phyloP scores from a whole-genome alignment of 805 yeast genomes.

The Ogataea pini region DNA sequence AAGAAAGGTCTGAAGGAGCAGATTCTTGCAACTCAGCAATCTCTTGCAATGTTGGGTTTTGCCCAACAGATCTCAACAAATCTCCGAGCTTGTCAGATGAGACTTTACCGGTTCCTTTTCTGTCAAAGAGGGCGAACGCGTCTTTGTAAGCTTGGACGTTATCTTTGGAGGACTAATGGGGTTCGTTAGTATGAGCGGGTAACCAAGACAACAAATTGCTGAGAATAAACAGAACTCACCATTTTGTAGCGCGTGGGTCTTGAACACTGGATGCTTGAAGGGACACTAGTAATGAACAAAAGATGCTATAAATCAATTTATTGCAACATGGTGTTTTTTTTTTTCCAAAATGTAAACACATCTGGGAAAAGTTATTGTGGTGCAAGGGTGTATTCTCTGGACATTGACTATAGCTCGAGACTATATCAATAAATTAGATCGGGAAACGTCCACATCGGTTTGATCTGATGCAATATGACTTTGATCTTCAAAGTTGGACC shows the following conservation, averaged over 20 bases:
- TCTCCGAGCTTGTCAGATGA: conserved; percentile 86
- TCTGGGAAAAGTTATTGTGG: not conserved
- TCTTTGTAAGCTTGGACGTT: conserved; percentile 62
- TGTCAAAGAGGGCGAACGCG: conserved; percentile 95
- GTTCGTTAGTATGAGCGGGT: not conserved
- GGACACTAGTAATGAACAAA: not conserved
- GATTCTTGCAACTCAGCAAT: conserved; percentile 57
- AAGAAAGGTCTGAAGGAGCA: conserved; percentile 53
- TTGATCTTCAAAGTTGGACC: no score
- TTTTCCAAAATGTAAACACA: conserved; percentile 1
- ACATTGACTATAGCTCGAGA: no score
- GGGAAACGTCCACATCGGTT: no score
- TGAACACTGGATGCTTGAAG: not conserved
- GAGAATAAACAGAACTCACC: not conserved
- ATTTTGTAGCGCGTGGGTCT: not conserved
- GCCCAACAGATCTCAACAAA: conserved; percentile 94
- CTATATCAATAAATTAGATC: no score
- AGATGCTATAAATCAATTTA: not conserved
- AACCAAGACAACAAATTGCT: not conserved
- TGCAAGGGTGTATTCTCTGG: not conserved
- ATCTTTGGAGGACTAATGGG: conserved; percentile 14
- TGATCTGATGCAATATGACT: no score
- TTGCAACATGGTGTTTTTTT: conserved; percentile 1
- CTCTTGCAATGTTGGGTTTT: conserved; percentile 94
- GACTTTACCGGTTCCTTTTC: conserved; percentile 91